These are phyloP conservation scores for Botrytis medusae DNA, from an alignment of 2,329 filamentous ascomycete genomes.

Conservation along the genomic window DNA sequence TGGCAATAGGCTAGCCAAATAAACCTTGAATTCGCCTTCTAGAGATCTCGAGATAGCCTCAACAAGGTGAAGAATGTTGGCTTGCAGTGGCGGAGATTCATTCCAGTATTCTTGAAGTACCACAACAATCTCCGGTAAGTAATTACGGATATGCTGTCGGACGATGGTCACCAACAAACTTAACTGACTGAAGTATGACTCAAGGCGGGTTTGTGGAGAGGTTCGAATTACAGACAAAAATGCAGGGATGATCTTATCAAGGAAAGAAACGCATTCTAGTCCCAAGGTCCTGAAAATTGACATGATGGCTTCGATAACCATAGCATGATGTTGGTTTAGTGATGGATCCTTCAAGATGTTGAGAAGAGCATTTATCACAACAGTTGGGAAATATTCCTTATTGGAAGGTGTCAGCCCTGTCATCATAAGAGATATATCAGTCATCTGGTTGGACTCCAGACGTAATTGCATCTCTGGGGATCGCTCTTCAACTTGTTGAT, in stretches of 20 bases:
- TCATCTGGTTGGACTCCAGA: conserved; percentile 65
- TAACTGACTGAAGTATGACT: conserved; percentile 97
- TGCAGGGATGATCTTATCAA: conserved; percentile 90
- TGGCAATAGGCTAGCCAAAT: conserved; percentile 83
- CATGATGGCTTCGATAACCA: conserved; percentile 96
- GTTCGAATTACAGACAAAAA: conserved; percentile 87
- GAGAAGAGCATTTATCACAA: conserved; percentile 93
- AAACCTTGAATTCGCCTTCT: conserved; percentile 97
- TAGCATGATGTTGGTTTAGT: conserved; percentile 84
- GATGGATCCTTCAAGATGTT: conserved; percentile 90
- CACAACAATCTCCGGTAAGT: conserved; percentile 80
- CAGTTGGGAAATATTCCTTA: conserved; percentile 97
- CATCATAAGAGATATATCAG: conserved; percentile 98
- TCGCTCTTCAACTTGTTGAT: conserved; percentile 90
- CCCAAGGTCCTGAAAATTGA: conserved; percentile 97
- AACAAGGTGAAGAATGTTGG: conserved; percentile 86
- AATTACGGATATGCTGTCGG: conserved; percentile 91
- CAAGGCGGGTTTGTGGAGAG: conserved; percentile 73
- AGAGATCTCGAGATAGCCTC: conserved; percentile 92
- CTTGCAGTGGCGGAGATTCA: conserved; percentile 74
- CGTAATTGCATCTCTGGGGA: conserved; percentile 76
- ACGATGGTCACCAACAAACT: conserved; percentile 93
- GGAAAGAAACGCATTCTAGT: conserved; percentile 91
- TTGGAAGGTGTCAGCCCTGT: conserved; percentile 92
- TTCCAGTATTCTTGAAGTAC: conserved; percentile 92